A percentile compares a stretch with the other conserved stretches of the same genome.
phyloP scores from a whole-genome alignment of 2,329 filamentous ascomycete genomes.

The Epichloe sylvatica region DNA sequence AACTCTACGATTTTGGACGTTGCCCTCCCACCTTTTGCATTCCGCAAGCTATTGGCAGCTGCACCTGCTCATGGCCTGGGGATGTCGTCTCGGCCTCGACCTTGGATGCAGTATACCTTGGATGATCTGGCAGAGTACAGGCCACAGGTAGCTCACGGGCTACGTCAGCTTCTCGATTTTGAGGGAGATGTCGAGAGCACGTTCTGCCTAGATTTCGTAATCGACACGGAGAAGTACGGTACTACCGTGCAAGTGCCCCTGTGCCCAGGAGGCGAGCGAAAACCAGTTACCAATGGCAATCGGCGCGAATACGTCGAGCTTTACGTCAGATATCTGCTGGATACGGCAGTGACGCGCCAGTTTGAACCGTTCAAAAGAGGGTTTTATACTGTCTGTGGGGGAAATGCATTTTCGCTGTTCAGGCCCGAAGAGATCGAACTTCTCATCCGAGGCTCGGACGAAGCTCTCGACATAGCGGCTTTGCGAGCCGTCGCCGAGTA shows the following conservation, averaged over 20 bases:
- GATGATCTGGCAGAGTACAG: constrained; percentile 74
- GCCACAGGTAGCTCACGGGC: constrained; percentile 59
- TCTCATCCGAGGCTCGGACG: constrained; percentile 71
- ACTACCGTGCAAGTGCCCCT: constrained; percentile 52
- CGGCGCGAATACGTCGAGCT: constrained; percentile 74
- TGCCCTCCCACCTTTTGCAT: constrained; percentile 75
- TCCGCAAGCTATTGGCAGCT: constrained; percentile 70
- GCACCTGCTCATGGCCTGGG: constrained; percentile 48
- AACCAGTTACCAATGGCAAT: constrained; percentile 71
- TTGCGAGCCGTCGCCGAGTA: constrained; percentile 67
- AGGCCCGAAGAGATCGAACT: constrained; percentile 85
- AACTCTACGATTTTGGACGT: constrained; percentile 89
- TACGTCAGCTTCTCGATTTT: constrained; percentile 65
- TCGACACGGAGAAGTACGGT: constrained; percentile 66
- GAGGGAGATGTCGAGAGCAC: constrained; percentile 70
- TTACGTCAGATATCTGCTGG: constrained; percentile 68
- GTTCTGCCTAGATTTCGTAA: constrained; percentile 71
- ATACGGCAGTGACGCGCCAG: constrained; percentile 62
- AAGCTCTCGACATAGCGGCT: constrained; percentile 63
- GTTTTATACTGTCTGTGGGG: constrained; percentile 87
- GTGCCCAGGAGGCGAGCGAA: constrained; percentile 57
- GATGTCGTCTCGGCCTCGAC: constrained; percentile 40
- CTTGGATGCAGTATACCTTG: constrained; percentile 58
- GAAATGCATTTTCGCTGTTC: constrained; percentile 77
- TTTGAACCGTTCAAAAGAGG: constrained; percentile 91